Evolutionary conservation across 2,329 filamentous ascomycete genomes (phyloP), one percentile per base, ranked within the genome.

Genomic region (Simplicillium sp.): DNA sequence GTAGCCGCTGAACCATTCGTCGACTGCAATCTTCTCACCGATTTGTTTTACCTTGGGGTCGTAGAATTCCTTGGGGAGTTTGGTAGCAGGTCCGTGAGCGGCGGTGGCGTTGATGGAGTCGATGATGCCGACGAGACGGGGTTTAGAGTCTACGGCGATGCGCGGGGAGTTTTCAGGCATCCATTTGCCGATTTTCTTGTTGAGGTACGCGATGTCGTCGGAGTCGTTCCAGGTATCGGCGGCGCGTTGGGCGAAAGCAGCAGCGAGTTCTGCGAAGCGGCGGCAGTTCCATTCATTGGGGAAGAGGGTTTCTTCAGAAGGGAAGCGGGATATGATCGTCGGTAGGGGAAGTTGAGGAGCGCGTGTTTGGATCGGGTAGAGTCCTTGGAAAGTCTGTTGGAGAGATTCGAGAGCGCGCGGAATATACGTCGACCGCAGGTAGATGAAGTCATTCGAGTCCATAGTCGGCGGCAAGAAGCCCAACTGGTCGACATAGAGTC

Each of bases 1-100:
- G 59, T 94, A 97, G 3, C 92, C 90, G 15, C 76, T 68, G 59
- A 84, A 97, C 92, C 92, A 97, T 64, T 97, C 92, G 53, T 98
- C 89, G 0, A 89, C 80, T 20, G 75, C 79, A 44, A 96, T 82
- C 57, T 79, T 84, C 43, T 81, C 68, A 43, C 92, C 77, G 45
- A 88, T 83, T 3, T 71, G 69, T 38, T 78, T 72, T 4, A 74
- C 78, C 54, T 81, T 82, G 14, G 71, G 57, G 54, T 96, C 87
- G 61, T 97, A 97, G 60, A 98, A 97, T 47, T 88, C 84, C 9
- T 72, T 68, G 0, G 92, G 92, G 3, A 97, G 72, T 36, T 73
- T 79, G 0, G 89, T 96, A 11, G 75, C 74, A 0, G 84, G 77
- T 15, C 59, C 59, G 57, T 97, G 92, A 3, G 89, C 90, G 11